Percentiles rank a stretch among this genome's conserved stretches.
Conservation (phyloP, 352 stramenopile species). For the Plasmopara halstedii region DNA sequence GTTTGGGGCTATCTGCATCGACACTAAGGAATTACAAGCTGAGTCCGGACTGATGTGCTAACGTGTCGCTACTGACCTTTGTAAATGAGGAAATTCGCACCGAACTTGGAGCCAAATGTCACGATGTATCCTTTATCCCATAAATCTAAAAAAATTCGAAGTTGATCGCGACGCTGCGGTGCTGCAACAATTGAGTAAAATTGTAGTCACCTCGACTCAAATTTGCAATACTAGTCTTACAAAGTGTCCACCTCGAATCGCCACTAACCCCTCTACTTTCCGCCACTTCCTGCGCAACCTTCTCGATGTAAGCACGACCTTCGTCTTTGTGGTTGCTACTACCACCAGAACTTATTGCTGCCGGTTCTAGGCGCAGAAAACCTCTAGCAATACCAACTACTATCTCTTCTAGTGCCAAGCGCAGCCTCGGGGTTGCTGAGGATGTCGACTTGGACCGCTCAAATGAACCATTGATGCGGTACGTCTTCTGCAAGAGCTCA, state of each 20-base stretch:
- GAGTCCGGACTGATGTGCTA: background rate
- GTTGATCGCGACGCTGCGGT: conserved; percentile 9
- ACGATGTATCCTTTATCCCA: conserved; percentile 63
- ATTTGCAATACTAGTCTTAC: conserved; percentile 7
- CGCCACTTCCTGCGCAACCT: conserved; percentile 9
- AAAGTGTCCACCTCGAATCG: conserved; percentile 13
- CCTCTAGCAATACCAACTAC: conserved; percentile 26
- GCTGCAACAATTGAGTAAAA: conserved; percentile 15
- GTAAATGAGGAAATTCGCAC: conserved; percentile 76
- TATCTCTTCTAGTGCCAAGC: conserved; percentile 45
- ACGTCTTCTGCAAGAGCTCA: conserved; percentile 12
- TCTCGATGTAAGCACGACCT: conserved; percentile 1
- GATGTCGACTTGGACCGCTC: conserved; percentile 4
- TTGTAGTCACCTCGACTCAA: background rate
- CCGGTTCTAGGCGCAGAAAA: conserved; percentile 27
- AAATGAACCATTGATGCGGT: conserved; percentile 20
- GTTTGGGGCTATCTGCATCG: conserved; percentile 26
- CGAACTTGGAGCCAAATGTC: conserved; percentile 74
- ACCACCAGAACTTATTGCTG: background rate
- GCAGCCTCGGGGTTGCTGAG: conserved; percentile 9
- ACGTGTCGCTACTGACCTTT: conserved; percentile 27
- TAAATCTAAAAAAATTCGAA: conserved; percentile 56
- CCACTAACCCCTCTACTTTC: background rate
- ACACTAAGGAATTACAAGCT: background rate
- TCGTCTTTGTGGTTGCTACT: background rate